Evolutionary conservation across 192 early-diverging fungal genomes (phyloP).

Genomic region (Chytriomyces sp.): DNA sequence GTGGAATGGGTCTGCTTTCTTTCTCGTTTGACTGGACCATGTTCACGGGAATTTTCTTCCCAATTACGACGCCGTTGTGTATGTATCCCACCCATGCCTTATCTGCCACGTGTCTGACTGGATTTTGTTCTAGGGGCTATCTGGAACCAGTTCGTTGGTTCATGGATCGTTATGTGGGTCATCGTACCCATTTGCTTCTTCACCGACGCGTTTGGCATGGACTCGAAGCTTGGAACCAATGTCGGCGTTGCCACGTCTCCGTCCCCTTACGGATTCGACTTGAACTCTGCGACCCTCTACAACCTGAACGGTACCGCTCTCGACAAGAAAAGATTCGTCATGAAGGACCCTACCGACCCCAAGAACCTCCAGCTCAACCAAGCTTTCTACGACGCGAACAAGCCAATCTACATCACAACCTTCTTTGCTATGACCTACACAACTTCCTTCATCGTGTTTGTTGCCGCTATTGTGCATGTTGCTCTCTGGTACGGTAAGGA

Average conservation of each 20-base stretch:
- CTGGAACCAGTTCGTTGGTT: constrained; percentile 21
- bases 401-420: constrained; percentile 21
- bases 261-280: constrained; percentile 2
- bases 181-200: constrained; percentile 20
- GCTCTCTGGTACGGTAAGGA: constrained; percentile 12
- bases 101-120: no score
- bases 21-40: constrained; percentile 7
- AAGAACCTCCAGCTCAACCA: constrained; percentile 13
- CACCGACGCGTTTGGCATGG: constrained; percentile 21
- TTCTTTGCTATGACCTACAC: constrained; percentile 35
- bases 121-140: no score
- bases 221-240: background rate
- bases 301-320: constrained; percentile 8
- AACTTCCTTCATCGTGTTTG: constrained; percentile 51
- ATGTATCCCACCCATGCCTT: no score
- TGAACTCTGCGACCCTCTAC: constrained; percentile 15
- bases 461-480: constrained; percentile 21
- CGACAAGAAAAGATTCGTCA: background rate
- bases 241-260: no score
- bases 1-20: constrained; percentile 1
- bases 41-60: background rate
- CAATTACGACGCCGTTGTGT: constrained; percentile 12
- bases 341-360: constrained; percentile 1
- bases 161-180: constrained; percentile 30
- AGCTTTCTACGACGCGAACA: constrained; percentile 9